Percentiles rank a stretch among this genome's conserved stretches.
These are phyloP conservation scores for Plantago ovata DNA, from an alignment of 257 asterid genomes.

Conservation along the genomic window DNA sequence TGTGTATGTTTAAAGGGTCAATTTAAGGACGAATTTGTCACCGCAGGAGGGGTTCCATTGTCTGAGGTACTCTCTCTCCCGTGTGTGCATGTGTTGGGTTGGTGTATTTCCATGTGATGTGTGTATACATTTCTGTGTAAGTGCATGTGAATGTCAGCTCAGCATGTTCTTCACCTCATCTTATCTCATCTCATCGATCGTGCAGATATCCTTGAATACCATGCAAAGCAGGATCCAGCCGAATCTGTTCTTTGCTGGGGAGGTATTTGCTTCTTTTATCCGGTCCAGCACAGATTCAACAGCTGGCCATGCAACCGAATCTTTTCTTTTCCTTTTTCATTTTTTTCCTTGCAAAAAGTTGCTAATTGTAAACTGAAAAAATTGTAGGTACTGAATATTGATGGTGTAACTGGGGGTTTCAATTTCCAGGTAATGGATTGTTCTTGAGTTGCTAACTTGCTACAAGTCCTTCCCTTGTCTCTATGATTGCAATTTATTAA, in stretches of 20 bases:
- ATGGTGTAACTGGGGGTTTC: slow-evolving; percentile 94
- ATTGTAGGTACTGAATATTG: slow-evolving; percentile 69
- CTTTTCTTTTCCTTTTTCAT: slow-evolving; percentile 3
- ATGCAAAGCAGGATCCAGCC: slow-evolving; percentile 78
- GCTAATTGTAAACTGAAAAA: slow-evolving; percentile 13
- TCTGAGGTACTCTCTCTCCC: slow-evolving; percentile 64
- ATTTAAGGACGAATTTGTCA: slow-evolving; percentile 97
- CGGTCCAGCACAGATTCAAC: neutral
- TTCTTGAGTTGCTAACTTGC: neutral
- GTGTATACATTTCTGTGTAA: neutral
- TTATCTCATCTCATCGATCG: neutral
- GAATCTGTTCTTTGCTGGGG: slow-evolving; percentile 82
- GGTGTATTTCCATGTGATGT: neutral
- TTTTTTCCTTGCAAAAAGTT: slow-evolving; percentile 3
- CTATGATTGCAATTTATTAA: slow-evolving; percentile 1
- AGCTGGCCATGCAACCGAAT: neutral
- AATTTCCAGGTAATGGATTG: slow-evolving; percentile 71
- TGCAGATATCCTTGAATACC: slow-evolving; percentile 65
- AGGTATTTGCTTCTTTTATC: slow-evolving; percentile 43
- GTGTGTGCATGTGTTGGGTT: neutral
- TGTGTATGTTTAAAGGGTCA: slow-evolving; percentile 55
- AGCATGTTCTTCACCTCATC: slow-evolving; percentile 3
- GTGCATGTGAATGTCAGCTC: slow-evolving; percentile 6
- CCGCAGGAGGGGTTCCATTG: slow-evolving; percentile 96
- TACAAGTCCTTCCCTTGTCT: slow-evolving; percentile 1